A percentile compares a stretch with the other conserved stretches of the same genome.
These are phyloP conservation scores for Aspergillus novofumigatus DNA, from an alignment of 2,329 filamentous ascomycete genomes.

Conservation along the genomic window DNA sequence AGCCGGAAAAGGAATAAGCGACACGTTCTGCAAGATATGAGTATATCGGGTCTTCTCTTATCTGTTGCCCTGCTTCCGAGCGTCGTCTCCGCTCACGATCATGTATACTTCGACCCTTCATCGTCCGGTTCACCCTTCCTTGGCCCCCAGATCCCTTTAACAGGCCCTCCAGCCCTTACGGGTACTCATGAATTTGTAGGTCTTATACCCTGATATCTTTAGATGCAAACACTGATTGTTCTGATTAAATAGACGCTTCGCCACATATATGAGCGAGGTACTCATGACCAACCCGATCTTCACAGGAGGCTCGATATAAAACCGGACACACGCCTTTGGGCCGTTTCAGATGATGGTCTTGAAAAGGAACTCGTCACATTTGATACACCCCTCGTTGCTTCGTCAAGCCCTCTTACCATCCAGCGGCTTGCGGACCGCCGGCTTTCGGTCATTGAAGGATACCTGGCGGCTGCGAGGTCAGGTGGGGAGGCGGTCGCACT, in stretches of 20 bases:
- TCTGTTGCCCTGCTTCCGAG: constrained; percentile 19
- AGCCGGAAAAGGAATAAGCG: constrained; percentile 13
- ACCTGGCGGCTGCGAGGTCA: constrained; percentile 68
- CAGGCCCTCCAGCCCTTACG: constrained; percentile 14
- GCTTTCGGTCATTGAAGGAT: constrained; percentile 69
- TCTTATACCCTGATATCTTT: neutral
- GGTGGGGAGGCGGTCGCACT: constrained; percentile 65
- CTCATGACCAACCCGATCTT: constrained; percentile 69
- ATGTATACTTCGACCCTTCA: constrained; percentile 22
- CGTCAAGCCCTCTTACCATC: constrained; percentile 65
- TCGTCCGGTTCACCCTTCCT: constrained; percentile 27
- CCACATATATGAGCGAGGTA: constrained; percentile 91
- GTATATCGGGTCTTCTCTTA: constrained; percentile 17
- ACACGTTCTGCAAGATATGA: constrained; percentile 10
- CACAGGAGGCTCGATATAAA: constrained; percentile 73
- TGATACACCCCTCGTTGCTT: constrained; percentile 54
- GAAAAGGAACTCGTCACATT: constrained; percentile 42
- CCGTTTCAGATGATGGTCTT: constrained; percentile 37
- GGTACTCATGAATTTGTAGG: constrained; percentile 37
- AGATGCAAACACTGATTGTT: neutral
- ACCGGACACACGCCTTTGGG: constrained; percentile 52
- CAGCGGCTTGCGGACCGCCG: constrained; percentile 77
- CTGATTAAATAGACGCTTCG: constrained; percentile 52
- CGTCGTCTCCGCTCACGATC: constrained; percentile 18
- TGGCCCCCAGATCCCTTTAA: constrained; percentile 31